Conservation (phyloP, 306 rosid genomes). For the Alnus rubra region DNA sequence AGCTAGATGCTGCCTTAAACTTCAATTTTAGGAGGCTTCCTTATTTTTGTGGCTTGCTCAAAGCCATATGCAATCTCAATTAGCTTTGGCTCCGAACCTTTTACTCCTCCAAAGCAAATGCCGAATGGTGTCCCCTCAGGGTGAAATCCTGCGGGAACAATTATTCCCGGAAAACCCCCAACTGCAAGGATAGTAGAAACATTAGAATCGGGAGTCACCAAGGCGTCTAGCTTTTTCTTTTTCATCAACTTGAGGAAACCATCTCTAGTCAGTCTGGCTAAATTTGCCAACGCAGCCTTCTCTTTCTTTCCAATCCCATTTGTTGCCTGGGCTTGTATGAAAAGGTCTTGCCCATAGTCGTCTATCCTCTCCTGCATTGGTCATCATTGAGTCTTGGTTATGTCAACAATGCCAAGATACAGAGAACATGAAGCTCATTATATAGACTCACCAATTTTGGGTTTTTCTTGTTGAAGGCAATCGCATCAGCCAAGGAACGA, state of each 20-base stretch:
- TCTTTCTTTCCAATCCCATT: conserved; percentile 29
- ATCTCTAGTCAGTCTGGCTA: conserved; percentile 10
- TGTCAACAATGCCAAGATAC: not conserved
- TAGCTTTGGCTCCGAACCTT: conserved; percentile 33
- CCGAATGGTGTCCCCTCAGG: conserved; percentile 28
- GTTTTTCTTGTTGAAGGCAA: conserved; percentile 33
- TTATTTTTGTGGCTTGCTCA: conserved; percentile 41
- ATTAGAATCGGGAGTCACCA: conserved; percentile 42
- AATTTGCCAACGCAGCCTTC: conserved; percentile 23
- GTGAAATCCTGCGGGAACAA: conserved; percentile 35
- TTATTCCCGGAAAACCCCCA: conserved; percentile 46
- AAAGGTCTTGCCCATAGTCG: conserved; percentile 23
- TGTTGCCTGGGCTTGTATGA: conserved; percentile 30
- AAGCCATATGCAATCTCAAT: conserved; percentile 44
- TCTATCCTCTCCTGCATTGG: conserved; percentile 19
- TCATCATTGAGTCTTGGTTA: too few relatives aligned
- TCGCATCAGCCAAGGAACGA: conserved; percentile 31
- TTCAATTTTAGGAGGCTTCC: conserved; percentile 30
- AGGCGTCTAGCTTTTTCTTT: conserved; percentile 34
- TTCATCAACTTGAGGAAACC: conserved; percentile 31
- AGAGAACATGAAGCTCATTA: not conserved
- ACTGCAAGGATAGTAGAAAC: conserved; percentile 29
- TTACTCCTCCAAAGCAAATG: conserved; percentile 35
- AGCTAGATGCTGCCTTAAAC: not conserved
- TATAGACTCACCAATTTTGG: conserved; percentile 19